These are phyloP conservation scores for Berberis thunbergii DNA, from an alignment of 164 flowering plant species.

Conservation along the genomic window DNA sequence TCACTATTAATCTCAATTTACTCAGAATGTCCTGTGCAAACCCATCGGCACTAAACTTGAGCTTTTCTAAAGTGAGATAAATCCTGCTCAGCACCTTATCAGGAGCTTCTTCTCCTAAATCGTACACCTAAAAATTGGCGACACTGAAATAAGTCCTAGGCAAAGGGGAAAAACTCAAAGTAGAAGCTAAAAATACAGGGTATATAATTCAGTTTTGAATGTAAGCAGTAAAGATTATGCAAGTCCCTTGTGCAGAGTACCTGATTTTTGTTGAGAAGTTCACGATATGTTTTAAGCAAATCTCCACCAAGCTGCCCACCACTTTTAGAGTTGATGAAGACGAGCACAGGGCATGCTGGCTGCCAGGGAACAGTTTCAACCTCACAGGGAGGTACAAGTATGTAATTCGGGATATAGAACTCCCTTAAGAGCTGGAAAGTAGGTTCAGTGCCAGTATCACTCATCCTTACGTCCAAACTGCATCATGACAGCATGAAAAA, in stretches of 20 bases:
- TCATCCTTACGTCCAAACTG: slow-evolving; percentile 29
- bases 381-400: slow-evolving; percentile 33
- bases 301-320: slow-evolving; percentile 86
- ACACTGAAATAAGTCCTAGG: not conserved
- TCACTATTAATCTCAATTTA: slow-evolving; percentile 63
- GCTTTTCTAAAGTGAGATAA: slow-evolving; percentile 46
- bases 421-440: slow-evolving; percentile 23
- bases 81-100: slow-evolving; percentile 53
- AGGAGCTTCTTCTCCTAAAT: slow-evolving; percentile 57
- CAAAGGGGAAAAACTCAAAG: not conserved
- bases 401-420: slow-evolving; percentile 57
- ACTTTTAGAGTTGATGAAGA: slow-evolving; percentile 71
- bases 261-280: slow-evolving; percentile 63
- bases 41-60: slow-evolving; percentile 31
- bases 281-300: slow-evolving; percentile 45
- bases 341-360: slow-evolving; percentile 67
- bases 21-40: slow-evolving; percentile 41
- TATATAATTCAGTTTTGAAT: not conserved
- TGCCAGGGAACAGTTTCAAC: slow-evolving; percentile 2
- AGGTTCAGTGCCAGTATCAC: slow-evolving; percentile 14
- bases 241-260: slow-evolving; percentile 16
- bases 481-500: not conserved
- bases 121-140: slow-evolving; percentile 49
- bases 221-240: not conserved
- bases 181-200: not conserved